Evolutionary conservation across 179 eudicot species (phyloP).

Genomic region (Beta macrorhiza): DNA sequence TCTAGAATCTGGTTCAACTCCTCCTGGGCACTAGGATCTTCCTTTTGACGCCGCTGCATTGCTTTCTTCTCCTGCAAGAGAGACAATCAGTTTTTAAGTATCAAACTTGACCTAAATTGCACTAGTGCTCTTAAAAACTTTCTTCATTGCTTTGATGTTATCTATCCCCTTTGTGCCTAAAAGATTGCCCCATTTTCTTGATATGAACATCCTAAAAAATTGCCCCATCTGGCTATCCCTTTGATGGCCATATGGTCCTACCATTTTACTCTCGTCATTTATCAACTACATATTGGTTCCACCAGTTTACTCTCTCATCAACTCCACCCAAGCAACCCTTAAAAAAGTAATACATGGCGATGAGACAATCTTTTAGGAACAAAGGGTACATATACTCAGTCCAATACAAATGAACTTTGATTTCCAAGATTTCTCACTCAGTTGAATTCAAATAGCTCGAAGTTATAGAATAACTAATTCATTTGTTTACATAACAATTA

Average conservation of each 20-base stretch:
- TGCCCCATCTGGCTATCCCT: too few species aligned
- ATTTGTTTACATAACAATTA: not conserved
- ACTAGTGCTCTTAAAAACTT: not conserved
- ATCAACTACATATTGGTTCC: too few species aligned
- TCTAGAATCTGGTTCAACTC: conserved; percentile 40
- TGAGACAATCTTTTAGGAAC: too few species aligned
- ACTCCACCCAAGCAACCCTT: too few species aligned
- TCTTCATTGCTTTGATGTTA: not conserved
- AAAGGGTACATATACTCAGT: not conserved
- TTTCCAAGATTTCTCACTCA: not conserved
- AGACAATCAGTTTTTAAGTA: not conserved
- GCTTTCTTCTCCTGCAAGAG: conserved; percentile 50
- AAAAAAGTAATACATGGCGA: too few species aligned
- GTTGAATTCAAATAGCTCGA: not conserved
- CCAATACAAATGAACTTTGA: not conserved
- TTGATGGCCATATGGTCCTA: too few species aligned
- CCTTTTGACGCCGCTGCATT: conserved; percentile 27
- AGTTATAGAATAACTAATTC: not conserved
- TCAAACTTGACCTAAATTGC: not conserved
- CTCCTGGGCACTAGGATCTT: conserved; percentile 34
- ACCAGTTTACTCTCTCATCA: too few species aligned
- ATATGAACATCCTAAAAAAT: too few species aligned
- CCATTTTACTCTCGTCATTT: too few species aligned
- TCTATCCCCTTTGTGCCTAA: not conserved
- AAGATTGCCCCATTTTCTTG: too few species aligned